Conservation (phyloP, 2,329 filamentous ascomycete species). For the Cryphonectria nitschkei region DNA sequence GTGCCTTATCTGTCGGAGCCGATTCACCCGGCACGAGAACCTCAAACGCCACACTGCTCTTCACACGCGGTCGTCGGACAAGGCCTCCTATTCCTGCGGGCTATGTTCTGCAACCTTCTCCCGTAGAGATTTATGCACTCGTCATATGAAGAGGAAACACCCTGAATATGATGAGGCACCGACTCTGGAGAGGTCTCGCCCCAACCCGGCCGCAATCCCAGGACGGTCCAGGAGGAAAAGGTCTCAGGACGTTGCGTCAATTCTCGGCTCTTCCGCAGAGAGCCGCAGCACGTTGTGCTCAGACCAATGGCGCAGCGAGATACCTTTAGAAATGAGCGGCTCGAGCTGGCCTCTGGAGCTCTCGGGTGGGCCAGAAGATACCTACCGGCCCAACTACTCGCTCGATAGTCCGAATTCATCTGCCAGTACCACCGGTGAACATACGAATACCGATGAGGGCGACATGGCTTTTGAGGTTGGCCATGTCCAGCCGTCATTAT, state of each 20-base stretch:
- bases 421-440: background rate
- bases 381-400: conserved; percentile 6
- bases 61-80: conserved; percentile 40
- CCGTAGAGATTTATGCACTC: conserved; percentile 43
- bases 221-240: background rate
- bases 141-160: conserved; percentile 48
- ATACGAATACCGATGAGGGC: conserved; percentile 8
- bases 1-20: conserved; percentile 43
- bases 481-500: background rate
- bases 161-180: conserved; percentile 33
- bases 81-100: conserved; percentile 40
- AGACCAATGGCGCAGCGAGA: conserved; percentile 8
- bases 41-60: conserved; percentile 47
- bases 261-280: conserved; percentile 10
- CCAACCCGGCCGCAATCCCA: conserved; percentile 2
- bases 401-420: conserved; percentile 3
- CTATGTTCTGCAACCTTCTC: conserved; percentile 46
- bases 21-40: conserved; percentile 46
- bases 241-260: conserved; percentile 2
- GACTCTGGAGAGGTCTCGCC: conserved; percentile 16
- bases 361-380: conserved; percentile 1
- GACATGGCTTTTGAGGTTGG: background rate
- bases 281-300: conserved; percentile 8
- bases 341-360: conserved; percentile 12
- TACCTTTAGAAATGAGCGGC: conserved; percentile 8